Base-by-base conservation (phyloP, 176 grass and related monocot species). In the Cocos nucifera region DNA sequence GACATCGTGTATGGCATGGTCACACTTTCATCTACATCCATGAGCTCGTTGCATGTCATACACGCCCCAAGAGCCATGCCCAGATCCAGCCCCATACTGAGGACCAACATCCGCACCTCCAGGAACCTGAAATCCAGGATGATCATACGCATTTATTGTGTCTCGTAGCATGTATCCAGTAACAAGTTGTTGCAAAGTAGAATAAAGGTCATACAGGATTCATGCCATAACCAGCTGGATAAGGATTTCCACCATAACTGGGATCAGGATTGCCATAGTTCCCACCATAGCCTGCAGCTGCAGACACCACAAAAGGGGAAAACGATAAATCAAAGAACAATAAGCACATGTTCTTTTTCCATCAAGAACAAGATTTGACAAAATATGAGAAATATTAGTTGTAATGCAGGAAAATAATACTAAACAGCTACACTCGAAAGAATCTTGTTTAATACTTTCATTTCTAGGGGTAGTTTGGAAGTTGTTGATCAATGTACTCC, bases 231-330 rank as follows among this genome's bases (percentile, higher is more conserved):
- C 63, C 82, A 79, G 71, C 50, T 56, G 54, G 71, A 65, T 82
- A 85, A 62, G 70, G 50, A 73, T 85, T 89, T 56, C 50, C 67
- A 48, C 54, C 67, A 72, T 82, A 85, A 68, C 28, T 73, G 23
- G 51, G 74, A 55, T 76, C 84, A 17, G 72, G 72, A 85, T 85
- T 89, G 64, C 75, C 78, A 26, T 85, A 89, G 75, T 66, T 69
- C 69, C 78, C 86, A 56, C 28, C 52, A 50, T 79, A 82, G 61
- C 70, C 86, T 79, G 72, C 51, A 69, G 19, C 54, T 58, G 35
- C 20, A 14, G 50, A 51, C 14, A 17, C 32, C 16, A 55, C 48
- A 69, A 49, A 48, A 53, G 63, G 27, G 61, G 61, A 30, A 62
- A 27, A 52, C 8, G 21, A 75, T n/a, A 55, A 75, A 62, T 53